Evolutionary conservation across 2,329 filamentous ascomycete species (phyloP), one percentile per base, ranked within the genome.

Genomic region (Fusarium decemcellulare): DNA sequence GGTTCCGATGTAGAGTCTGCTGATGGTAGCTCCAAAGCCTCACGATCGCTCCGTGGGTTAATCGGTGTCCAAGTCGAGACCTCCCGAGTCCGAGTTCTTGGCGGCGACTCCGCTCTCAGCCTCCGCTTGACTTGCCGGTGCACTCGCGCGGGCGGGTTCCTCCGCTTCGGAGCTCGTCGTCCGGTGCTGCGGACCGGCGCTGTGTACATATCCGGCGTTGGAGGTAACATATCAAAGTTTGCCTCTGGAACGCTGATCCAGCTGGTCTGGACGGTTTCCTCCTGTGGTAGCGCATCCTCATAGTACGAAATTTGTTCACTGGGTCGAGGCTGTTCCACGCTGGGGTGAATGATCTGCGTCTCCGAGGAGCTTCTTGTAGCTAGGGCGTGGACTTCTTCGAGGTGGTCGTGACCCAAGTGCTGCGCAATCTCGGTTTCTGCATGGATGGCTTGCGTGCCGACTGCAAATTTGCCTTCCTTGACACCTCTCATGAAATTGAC

Each of bases 401-500:
- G 14, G 39, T 70, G 65, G 5, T 55, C 55, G 3, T 52, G 44
- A 3, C 70, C 70, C 9, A 73, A 23, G 23, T 23, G 23, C 23
- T 23, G 23, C 23, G 32, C 32, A 34, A 34, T 34, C 32, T 34
- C 32, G 32, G 8, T 34, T 34, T 34, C 32, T 34, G 23, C 23
- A 5, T 23, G 12, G 39, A 0, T 50, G 15, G 7, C 16, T 51
- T 4, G 70, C 70, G 23, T 23, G 23, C 23, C 23, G 23, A 23
- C 23, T 23, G 44, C 48, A 8, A 59, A 65, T 11, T 23, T 46
- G 6, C 51, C 59, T n/a, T 72, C 56, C 14, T 67, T 68, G 2
- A 71, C 51, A 15, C 67, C 52, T 2, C 56, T 70, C 62, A 75
- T 74, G 11, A 72, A 70, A 2, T 47, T 50, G 8, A 68, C 65